Evolutionary conservation across 495 filamentous ascomycete species (phyloP), one percentile per base, ranked within the genome.

Genomic region (Aspergillus ellipticus): DNA sequence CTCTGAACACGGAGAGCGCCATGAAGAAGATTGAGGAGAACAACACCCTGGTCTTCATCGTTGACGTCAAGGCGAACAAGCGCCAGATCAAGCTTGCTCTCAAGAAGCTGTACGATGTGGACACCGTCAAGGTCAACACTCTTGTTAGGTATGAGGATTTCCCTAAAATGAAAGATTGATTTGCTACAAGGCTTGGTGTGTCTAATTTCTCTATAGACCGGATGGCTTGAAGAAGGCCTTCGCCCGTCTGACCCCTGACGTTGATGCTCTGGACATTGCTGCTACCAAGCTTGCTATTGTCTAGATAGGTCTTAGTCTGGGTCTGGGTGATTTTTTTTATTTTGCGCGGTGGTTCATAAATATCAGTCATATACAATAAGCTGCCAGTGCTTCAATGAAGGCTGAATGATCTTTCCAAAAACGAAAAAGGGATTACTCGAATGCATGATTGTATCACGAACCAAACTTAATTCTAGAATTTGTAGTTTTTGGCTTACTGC

Each of bases 11-110:
- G 51, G 94, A 98, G 86, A 90, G 86, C 63, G 95, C 94, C 68
- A 96, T 99, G 90, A 99, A 99, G 90, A 97, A 96, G 88, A 96
- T 97, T 62, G 95, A 97, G 85, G 94, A 97, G 88, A 89, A 97
- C 85, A 96, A 99, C 85, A 96, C 94, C 65, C 82, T 97, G 20
- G 95, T 97, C 64, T 97, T 99, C 82, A 96, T 97, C 69, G 92
- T 96, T 68, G 90, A 99, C 64, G 84, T 91, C 73, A 96, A 97
- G 89, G 84, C 90, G 68, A 99, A 99, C 83, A 99, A 99, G 89
- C 86, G 92, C 69, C 94, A 99, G 85, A 99, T 99, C 80, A 96
- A 96, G 85, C 81, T 83, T 66, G 89, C 94, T 59, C 81, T 99
- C 62, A 99, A 99, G 90, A 96, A 92, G 88, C 85, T 97, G 63